A percentile compares a stretch with the other conserved stretches of the same genome.
These are phyloP conservation scores for Aspergillus neoniger DNA, from an alignment of 2,329 filamentous ascomycete genomes.

Conservation along the genomic window DNA sequence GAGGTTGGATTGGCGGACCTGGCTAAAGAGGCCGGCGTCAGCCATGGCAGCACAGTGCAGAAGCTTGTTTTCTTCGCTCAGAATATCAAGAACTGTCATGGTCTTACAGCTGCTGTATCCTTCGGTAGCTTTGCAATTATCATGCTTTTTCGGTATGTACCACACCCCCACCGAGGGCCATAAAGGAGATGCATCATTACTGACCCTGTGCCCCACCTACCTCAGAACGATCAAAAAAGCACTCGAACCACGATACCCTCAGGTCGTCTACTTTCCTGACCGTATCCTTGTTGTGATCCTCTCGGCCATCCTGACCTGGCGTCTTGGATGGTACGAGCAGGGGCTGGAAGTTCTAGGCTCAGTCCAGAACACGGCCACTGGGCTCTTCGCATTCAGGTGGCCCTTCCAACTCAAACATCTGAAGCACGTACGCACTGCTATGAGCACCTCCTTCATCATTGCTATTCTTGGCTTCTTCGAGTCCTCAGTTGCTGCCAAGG, in stretches of 20 bases:
- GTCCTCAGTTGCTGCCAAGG: constrained; percentile 93
- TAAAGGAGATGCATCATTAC: not conserved
- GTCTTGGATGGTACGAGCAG: constrained; percentile 72
- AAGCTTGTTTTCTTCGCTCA: constrained; percentile 78
- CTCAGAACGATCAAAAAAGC: constrained; percentile 75
- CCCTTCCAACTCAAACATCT: constrained; percentile 78
- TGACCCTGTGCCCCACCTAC: constrained; percentile 17
- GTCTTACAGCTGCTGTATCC: constrained; percentile 74
- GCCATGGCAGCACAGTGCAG: constrained; percentile 81
- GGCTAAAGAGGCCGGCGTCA: constrained; percentile 63
- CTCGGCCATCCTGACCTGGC: constrained; percentile 77
- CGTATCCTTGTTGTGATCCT: constrained; percentile 86
- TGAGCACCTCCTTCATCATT: constrained; percentile 91
- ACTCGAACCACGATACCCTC: constrained; percentile 75
- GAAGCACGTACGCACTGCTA: constrained; percentile 77
- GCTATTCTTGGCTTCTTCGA: constrained; percentile 98
- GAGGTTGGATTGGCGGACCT: constrained; percentile 75
- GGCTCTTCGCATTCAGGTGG: constrained; percentile 78
- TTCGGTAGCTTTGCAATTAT: constrained; percentile 81
- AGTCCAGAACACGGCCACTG: constrained; percentile 71
- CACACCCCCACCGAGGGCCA: not conserved
- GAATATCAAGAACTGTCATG: constrained; percentile 68
- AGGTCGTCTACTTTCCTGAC: constrained; percentile 86
- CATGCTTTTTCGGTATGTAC: constrained; percentile 77
- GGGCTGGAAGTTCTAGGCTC: constrained; percentile 83